Conservation (phyloP, 192 early-diverging fungal genomes). For the Gigaspora rosea region DNA sequence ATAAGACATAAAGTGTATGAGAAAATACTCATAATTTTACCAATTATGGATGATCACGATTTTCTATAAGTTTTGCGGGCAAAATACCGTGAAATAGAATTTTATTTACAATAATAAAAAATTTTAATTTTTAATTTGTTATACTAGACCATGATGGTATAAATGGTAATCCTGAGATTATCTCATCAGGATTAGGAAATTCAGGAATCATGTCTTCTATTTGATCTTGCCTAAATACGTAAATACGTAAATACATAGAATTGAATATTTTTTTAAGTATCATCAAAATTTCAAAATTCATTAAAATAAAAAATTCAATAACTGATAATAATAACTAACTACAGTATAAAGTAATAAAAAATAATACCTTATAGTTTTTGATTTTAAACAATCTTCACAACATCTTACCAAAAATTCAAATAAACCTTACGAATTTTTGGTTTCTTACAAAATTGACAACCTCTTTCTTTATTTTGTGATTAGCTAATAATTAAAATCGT, state of each 20-base stretch:
- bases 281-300: too few species aligned
- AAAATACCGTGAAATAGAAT: too few species aligned
- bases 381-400: conserved; percentile 13
- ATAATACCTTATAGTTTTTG: conserved; percentile 6
- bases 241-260: too few species aligned
- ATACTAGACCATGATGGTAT: conserved; percentile 6
- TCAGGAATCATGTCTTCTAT: neutral
- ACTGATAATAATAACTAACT: neutral
- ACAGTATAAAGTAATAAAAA: neutral
- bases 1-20: too few species aligned
- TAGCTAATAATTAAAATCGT: too few species aligned
- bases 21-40: too few species aligned
- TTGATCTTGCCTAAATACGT: neutral
- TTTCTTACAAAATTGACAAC: conserved; percentile 26
- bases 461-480: too few species aligned
- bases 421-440: conserved; percentile 15
- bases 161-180: neutral
- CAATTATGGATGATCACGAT: too few species aligned
- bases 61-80: too few species aligned
- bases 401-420: conserved; percentile 23
- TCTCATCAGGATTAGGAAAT: neutral
- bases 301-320: neutral
- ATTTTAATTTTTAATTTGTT: too few species aligned
- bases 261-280: too few species aligned
- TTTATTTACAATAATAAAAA: too few species aligned